Conservation (phyloP, 2,329 filamentous ascomycete species). For the Dothidotthia symphoricarpi region DNA sequence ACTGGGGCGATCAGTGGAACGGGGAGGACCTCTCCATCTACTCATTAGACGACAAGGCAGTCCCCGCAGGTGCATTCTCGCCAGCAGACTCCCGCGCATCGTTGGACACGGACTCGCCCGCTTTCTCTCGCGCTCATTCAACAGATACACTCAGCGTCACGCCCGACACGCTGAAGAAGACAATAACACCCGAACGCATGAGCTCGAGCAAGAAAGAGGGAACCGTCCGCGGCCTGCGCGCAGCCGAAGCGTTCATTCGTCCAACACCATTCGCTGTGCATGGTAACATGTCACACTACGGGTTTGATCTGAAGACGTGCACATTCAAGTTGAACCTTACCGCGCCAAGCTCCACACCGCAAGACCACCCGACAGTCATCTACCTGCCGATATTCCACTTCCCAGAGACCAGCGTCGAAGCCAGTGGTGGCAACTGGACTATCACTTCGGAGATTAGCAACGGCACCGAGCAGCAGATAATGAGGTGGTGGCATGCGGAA, state of each 20-base stretch:
- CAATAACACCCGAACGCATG: slow-evolving; percentile 60
- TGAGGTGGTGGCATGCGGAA: slow-evolving; percentile 90
- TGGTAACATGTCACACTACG: slow-evolving; percentile 68
- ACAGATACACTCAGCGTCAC: slow-evolving; percentile 57
- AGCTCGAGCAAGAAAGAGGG: slow-evolving; percentile 23
- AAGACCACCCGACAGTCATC: slow-evolving; percentile 72
- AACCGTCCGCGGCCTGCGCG: slow-evolving; percentile 65
- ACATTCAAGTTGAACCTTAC: slow-evolving; percentile 71
- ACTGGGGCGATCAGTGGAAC: slow-evolving; percentile 93
- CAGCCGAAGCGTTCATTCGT: slow-evolving; percentile 88
- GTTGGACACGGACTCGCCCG: slow-evolving; percentile 51
- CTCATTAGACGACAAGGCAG: slow-evolving; percentile 73
- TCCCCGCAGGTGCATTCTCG: slow-evolving; percentile 53
- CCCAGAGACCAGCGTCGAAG: slow-evolving; percentile 71
- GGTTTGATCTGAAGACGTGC: slow-evolving; percentile 79
- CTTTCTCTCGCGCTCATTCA: slow-evolving; percentile 55
- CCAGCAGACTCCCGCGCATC: slow-evolving; percentile 52
- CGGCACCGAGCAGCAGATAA: slow-evolving; percentile 66
- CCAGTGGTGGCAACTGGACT: slow-evolving; percentile 86
- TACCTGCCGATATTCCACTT: slow-evolving; percentile 93
- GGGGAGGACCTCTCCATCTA: slow-evolving; percentile 93
- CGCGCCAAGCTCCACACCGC: slow-evolving; percentile 58
- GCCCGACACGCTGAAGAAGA: slow-evolving; percentile 72
- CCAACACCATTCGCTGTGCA: slow-evolving; percentile 75
- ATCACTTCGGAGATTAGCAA: slow-evolving; percentile 72